A percentile compares a stretch with the other conserved stretches of the same genome.
phyloP scores from a whole-genome alignment of 2,329 filamentous ascomycete species.

The Neonectria neomacrospora region DNA sequence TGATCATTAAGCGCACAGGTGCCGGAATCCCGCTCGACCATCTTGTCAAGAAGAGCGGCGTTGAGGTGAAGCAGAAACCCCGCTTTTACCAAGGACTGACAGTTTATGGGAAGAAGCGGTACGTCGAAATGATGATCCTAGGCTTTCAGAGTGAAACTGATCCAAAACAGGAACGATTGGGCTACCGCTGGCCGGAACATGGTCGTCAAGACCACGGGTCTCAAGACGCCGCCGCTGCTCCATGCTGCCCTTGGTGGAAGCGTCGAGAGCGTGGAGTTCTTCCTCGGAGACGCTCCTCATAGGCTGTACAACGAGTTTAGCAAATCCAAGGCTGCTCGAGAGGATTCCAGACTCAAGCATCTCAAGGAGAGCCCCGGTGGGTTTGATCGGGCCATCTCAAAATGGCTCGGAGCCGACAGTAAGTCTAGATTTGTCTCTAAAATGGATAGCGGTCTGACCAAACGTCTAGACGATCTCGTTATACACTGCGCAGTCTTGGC shows the following conservation, averaged over 20 bases:
- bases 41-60: constrained; percentile 72
- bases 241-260: constrained; percentile 66
- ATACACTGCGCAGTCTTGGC: constrained; percentile 74
- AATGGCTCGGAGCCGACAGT: constrained; percentile 71
- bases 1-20: constrained; percentile 73
- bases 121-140: constrained; percentile 19
- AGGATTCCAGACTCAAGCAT: constrained; percentile 71
- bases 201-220: constrained; percentile 52
- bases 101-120: constrained; percentile 77
- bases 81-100: constrained; percentile 81
- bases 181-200: constrained; percentile 68
- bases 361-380: constrained; percentile 70
- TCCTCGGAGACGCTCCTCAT: constrained; percentile 76
- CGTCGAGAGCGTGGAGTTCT: constrained; percentile 80
- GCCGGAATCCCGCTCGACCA: constrained; percentile 75
- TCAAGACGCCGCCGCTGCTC: constrained; percentile 68
- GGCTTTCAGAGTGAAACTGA: constrained; percentile 25
- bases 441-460: constrained; percentile 35
- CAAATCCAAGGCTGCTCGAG: constrained; percentile 65
- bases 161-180: constrained; percentile 69
- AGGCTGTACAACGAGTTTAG: constrained; percentile 76
- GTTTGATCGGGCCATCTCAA: constrained; percentile 70
- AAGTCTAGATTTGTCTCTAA: constrained; percentile 47
- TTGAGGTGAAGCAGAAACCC: constrained; percentile 72
- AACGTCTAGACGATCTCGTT: constrained; percentile 64